Evolutionary conservation across 1,284 basidiomycete species (phyloP), one percentile per base, ranked within the genome.

Genomic region (Cryptococcus jaspeensis): DNA sequence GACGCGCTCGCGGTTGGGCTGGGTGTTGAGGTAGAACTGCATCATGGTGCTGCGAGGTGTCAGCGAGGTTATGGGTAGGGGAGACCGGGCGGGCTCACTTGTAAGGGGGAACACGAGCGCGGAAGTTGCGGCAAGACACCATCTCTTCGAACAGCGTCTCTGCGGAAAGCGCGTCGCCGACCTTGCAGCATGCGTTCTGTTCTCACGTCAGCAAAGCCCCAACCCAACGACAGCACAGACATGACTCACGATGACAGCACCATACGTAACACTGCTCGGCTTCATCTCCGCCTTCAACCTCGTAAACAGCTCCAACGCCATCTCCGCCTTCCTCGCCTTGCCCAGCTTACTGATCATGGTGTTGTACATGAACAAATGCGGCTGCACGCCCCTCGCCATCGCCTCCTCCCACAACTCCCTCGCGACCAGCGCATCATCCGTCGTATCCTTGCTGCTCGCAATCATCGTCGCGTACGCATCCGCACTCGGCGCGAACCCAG

Each of bases 271-370:
- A 2, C 88, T 89, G 20, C 87, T 87, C 0, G 93, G 90, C 7
- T 75, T 73, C 28, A 94, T 68, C 41, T 59, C 68, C 40, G 75
- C 78, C 52, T 83, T 81, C 81, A 90, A 92, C 86, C 86, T 81
- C 52, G 86, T 82, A 82, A 97, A 96, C 58, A 95, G 79, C 66
- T 89, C 86, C 54, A 97, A 80, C 0, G 92, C 93, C 59, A 84
- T 81, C 64, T 93, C 91, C 1, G 92, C 90, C 78, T 94, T 94
- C 66, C 93, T 84, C 0, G 94, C 94, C 73, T 90, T 91, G 40
- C 91, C 87, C 7, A 96, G 82, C 78, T 95, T 94, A 61, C 90
- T 92, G 76, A 97, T 96, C 78, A 94, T 88, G 62, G 91, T 96
- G 81, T 97, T 97, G 81, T 89, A 97, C 38, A 97, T 83, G 78